Evolutionary conservation across 2,329 filamentous ascomycete genomes (phyloP), one percentile per base, ranked within the genome.

Genomic region (Trichoderma brevicompactum): DNA sequence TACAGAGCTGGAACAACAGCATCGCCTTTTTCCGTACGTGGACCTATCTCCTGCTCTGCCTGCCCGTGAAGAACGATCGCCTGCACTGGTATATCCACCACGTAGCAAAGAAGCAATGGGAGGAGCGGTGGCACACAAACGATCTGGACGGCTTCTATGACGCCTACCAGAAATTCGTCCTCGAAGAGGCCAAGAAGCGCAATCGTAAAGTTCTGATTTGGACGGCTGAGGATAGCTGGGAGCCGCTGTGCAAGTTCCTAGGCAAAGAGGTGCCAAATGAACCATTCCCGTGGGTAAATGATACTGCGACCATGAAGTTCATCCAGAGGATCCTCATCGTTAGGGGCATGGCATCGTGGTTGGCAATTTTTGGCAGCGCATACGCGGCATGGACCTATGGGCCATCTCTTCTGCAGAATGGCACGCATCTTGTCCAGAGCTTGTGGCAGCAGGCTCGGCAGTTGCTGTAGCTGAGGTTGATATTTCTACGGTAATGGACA

Each of bases 221-320:
- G 56, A 70, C 72, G 56, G 70, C 73, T 0, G 70, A 75, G 56
- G 76, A 81, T 41, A 80, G 79, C 0, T 83, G 81, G 80, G 74
- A 72, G 41, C 77, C 78, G 9, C 70, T 83, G 28, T 82, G 80
- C 67, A 67, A 74, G 64, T 80, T 81, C 56, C 58, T 81, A 46
- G 75, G 71, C 3, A 74, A 73, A 41, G 69, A 74, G 7, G 69
- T 77, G 3, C 78, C 79, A 1, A 65, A 72, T 5, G 67, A 70
- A 43, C 67, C 74, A 2, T 80, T 81, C 68, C 75, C 77, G 2
- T 68, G 70, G 48, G 66, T 68, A 7, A 79, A 79, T 67, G 73
- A 78, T 43, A 58, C 66, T 23, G 66, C 66, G 19, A 62, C 65
- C 19, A 66, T 74, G 52, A 63, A 43, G 28, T 41, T 61, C 2